Conservation (phyloP, 2,329 filamentous ascomycete genomes). For the Didymosphaeria variabile region DNA sequence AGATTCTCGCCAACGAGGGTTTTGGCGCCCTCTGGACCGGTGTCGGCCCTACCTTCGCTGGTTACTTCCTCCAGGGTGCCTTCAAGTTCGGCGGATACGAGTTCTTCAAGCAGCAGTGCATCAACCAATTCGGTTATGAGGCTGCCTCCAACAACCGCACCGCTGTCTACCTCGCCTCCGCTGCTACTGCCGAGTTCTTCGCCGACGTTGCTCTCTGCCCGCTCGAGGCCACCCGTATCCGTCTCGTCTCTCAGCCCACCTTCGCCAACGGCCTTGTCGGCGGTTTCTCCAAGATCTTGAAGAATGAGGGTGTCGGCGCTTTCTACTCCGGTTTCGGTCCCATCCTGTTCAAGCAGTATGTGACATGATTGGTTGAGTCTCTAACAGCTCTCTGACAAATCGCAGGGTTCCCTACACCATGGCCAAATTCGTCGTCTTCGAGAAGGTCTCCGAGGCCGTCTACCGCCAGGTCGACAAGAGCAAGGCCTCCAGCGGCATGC, state of each 20-base stretch:
- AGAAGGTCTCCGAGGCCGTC: constrained; percentile 82
- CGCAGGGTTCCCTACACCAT: constrained; percentile 87
- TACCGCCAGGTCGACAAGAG: constrained; percentile 76
- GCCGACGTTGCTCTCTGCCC: constrained; percentile 87
- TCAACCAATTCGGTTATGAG: constrained; percentile 77
- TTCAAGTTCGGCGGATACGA: constrained; percentile 96
- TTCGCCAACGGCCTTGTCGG: constrained; percentile 82
- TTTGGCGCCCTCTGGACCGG: constrained; percentile 86
- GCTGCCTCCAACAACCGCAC: constrained; percentile 78
- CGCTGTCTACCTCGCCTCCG: constrained; percentile 77
- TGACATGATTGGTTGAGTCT: neutral
- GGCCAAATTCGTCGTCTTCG: constrained; percentile 94
- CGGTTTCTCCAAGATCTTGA: constrained; percentile 84
- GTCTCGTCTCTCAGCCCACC: constrained; percentile 86
- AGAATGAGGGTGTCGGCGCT: constrained; percentile 81
- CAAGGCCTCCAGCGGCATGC: constrained; percentile 70
- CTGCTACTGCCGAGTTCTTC: constrained; percentile 70
- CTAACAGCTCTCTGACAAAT: constrained; percentile 26
- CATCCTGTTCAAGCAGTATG: constrained; percentile 56
- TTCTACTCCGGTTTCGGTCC: constrained; percentile 90
- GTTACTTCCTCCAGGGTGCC: constrained; percentile 93
- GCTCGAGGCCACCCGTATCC: constrained; percentile 91
- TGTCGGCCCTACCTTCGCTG: constrained; percentile 83
- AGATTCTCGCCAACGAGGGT: constrained; percentile 81
- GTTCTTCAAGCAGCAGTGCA: constrained; percentile 93